phyloP scores from a whole-genome alignment of 306 rosid genomes.

The Trichosanthes truncata region DNA sequence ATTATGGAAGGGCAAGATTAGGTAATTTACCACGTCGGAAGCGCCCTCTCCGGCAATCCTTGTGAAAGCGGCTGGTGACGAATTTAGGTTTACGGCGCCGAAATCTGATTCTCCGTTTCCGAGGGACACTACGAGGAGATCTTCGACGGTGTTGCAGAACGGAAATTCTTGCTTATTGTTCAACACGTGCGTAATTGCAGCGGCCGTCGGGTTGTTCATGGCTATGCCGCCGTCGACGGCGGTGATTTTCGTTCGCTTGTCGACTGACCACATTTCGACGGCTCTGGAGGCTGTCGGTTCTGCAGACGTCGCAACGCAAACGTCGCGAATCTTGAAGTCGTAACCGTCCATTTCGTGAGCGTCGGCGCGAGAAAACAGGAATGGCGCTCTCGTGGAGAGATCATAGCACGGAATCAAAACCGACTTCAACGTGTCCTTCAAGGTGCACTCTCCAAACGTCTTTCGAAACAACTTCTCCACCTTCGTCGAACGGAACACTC shows the following conservation, averaged over 20 bases:
- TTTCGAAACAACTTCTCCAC: constrained; percentile 47
- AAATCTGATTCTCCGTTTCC: constrained; percentile 80
- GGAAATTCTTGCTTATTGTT: constrained; percentile 91
- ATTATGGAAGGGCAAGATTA: background rate
- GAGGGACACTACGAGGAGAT: constrained; percentile 61
- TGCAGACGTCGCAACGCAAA: constrained; percentile 62
- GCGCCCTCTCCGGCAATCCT: constrained; percentile 82
- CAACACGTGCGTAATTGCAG: constrained; percentile 83
- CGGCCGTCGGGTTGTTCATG: constrained; percentile 88
- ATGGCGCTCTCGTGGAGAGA: constrained; percentile 75
- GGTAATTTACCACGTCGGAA: constrained; percentile 64
- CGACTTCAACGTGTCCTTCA: constrained; percentile 80
- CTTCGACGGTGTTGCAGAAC: constrained; percentile 62
- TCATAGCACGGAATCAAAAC: constrained; percentile 90
- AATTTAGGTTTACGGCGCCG: constrained; percentile 19
- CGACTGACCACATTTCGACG: constrained; percentile 44
- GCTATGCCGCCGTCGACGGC: constrained; percentile 81
- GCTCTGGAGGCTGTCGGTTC: constrained; percentile 27
- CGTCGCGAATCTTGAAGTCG: constrained; percentile 83
- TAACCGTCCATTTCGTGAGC: constrained; percentile 84
- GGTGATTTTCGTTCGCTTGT: constrained; percentile 50
- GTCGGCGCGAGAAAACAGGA: constrained; percentile 92
- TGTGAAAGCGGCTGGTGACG: constrained; percentile 34
- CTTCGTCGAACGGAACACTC: constrained; percentile 27
- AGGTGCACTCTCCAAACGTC: constrained; percentile 57